Percentiles rank a stretch among this genome's conserved stretches.
phyloP scores from a whole-genome alignment of 208 protist species.

The Acanthamoeba sp. region DNA sequence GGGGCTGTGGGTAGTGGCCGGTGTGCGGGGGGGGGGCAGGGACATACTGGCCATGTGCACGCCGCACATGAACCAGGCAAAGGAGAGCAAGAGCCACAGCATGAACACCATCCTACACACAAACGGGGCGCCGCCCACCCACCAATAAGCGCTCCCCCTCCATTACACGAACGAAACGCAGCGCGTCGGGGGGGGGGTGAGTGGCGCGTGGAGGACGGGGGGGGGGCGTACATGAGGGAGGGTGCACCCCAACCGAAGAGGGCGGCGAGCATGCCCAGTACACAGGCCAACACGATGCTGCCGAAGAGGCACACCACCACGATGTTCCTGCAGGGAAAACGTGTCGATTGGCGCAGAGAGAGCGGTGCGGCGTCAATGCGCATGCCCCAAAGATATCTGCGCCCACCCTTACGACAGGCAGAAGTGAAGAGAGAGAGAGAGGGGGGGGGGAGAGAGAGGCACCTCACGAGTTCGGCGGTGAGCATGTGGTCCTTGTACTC shows the following conservation, averaged over 20 bases:
- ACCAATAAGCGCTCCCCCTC: too few species aligned
- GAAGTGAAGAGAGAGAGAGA: not conserved
- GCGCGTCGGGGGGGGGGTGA: not conserved
- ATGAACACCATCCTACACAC: slow-evolving; percentile 50
- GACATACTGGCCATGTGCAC: slow-evolving; percentile 54
- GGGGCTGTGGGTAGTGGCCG: not conserved
- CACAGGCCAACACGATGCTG: slow-evolving; percentile 2
- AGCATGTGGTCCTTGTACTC: slow-evolving; percentile 56
- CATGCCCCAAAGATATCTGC: too few species aligned
- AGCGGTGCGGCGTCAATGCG: too few species aligned
- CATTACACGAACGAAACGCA: not conserved
- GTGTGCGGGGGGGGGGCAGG: too few species aligned
- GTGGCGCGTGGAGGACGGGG: not conserved
- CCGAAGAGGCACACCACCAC: slow-evolving; percentile 24
- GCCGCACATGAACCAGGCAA: slow-evolving; percentile 57
- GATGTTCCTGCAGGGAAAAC: slow-evolving; percentile 20
- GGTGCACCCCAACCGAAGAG: slow-evolving; percentile 62
- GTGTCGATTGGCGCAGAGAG: too few species aligned
- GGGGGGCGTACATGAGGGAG: slow-evolving; percentile 23
- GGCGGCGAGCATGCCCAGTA: slow-evolving; percentile 40
- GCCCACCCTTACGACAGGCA: too few species aligned
- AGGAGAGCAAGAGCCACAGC: slow-evolving; percentile 67
- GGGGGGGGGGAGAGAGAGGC: not conserved
- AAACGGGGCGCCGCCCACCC: not conserved
- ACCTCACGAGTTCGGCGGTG: slow-evolving; percentile 32